Percentiles rank a stretch among this genome's conserved stretches.
phyloP scores from a whole-genome alignment of 2,329 filamentous ascomycete species.

The Penicillium sp. region DNA sequence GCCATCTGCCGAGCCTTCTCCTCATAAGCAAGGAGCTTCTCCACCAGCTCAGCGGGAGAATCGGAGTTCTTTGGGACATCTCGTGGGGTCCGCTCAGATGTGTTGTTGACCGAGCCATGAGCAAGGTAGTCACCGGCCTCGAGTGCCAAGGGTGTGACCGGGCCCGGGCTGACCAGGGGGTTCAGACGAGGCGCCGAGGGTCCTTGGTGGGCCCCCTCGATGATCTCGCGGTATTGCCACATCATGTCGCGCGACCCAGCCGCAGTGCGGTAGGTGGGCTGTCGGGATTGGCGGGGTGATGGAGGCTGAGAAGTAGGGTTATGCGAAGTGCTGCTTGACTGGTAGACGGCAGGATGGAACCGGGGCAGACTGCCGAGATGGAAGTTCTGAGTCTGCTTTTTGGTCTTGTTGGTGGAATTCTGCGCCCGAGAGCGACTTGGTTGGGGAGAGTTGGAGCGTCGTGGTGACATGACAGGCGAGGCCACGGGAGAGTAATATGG shows the following conservation, averaged over 20 bases:
- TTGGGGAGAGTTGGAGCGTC: constrained; percentile 36
- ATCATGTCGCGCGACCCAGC: constrained; percentile 38
- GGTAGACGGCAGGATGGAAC: constrained; percentile 47
- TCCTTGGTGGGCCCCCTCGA: constrained; percentile 36
- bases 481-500: constrained; percentile 32
- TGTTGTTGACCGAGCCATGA: constrained; percentile 29
- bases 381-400: constrained; percentile 37
- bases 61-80: constrained; percentile 20
- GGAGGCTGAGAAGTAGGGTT: constrained; percentile 28
- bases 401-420: constrained; percentile 38
- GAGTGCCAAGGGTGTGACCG: constrained; percentile 45
- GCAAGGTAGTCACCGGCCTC: constrained; percentile 43
- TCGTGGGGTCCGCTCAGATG: constrained; percentile 19
- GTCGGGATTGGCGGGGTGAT: constrained; percentile 34
- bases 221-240: constrained; percentile 44
- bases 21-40: constrained; percentile 35
- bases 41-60: constrained; percentile 33
- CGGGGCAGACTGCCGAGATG: constrained; percentile 44
- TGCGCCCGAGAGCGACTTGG: constrained; percentile 32
- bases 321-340: constrained; percentile 27
- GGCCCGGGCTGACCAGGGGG: constrained; percentile 45
- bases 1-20: constrained; percentile 31
- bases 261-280: constrained; percentile 31
- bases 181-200: constrained; percentile 46
- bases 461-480: constrained; percentile 35